A percentile compares a stretch with the other conserved stretches of the same genome.
phyloP scores from a whole-genome alignment of 371 early-diverging fungal genomes.

The Modicella reniformis region DNA sequence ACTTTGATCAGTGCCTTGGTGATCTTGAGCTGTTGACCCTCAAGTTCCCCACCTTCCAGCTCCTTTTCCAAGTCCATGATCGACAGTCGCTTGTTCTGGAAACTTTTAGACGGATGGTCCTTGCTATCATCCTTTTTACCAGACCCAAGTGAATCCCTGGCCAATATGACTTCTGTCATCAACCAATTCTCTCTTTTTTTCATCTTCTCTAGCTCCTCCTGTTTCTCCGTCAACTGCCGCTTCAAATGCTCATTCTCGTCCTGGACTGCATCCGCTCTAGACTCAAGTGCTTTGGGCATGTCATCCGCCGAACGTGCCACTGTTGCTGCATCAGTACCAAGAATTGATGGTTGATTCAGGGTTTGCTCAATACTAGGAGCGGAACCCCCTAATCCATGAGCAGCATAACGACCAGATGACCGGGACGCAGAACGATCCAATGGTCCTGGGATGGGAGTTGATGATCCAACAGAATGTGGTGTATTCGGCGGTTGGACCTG shows the following conservation, averaged over 20 bases:
- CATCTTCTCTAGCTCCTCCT: constrained; percentile 23
- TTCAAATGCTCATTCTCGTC: constrained; percentile 33
- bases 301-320: no score
- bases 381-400: constrained; percentile 19
- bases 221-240: constrained; percentile 19
- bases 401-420: constrained; percentile 3
- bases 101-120: neutral
- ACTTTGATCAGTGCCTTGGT: constrained; percentile 42
- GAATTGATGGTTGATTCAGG: no score
- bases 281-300: constrained; percentile 34
- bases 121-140: constrained; percentile 2
- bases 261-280: constrained; percentile 24
- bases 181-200: constrained; percentile 47
- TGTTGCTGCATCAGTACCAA: no score
- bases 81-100: constrained; percentile 34
- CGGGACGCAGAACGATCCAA: constrained; percentile 35
- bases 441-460: constrained; percentile 49
- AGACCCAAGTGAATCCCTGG: constrained; percentile 21
- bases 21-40: constrained; percentile 43
- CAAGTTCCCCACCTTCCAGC: constrained; percentile 28
- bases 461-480: constrained; percentile 19
- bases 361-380: no score
- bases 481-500: constrained; percentile 16
- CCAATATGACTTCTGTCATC: constrained; percentile 40
- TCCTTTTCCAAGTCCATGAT: constrained; percentile 42